Evolutionary conservation across 176 grass and related monocot genomes (phyloP), one percentile per base, ranked within the genome.

Genomic region (Juncus inflexus): DNA sequence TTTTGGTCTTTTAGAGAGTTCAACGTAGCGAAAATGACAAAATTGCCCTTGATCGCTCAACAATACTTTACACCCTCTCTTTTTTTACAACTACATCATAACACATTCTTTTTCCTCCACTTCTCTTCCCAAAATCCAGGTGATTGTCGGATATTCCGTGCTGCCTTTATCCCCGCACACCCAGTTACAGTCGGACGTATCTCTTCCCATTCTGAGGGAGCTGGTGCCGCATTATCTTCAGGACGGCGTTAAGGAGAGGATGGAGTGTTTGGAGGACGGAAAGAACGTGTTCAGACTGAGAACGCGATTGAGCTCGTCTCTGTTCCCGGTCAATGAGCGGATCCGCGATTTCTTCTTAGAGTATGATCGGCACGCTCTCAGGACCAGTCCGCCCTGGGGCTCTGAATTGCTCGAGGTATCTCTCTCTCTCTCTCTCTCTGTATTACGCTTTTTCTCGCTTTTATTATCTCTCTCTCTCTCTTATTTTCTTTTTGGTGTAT

Each of bases 401-500:
- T 99, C 94, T 69, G 94, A 99, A 73, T 88, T 99, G 77, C 94
- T 99, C 75, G 94, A 99, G 94, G 94, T 99, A 5, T 47, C 43
- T 47, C 43, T 68, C 51, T 28, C n/a, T 42, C 43, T 47, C 2
- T 47, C 2, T 47, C 67, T 67, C 8, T 67, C 16, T 37, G n/a
- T n/a, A n/a, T n/a, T n/a, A n/a, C n/a, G n/a, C n/a, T n/a, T n/a
- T n/a, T n/a, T n/a, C n/a, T n/a, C n/a, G n/a, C n/a, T n/a, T n/a
- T n/a, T n/a, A n/a, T n/a, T n/a, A n/a, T 42, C 43, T 47, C 2
- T 47, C 2, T 47, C 67, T 67, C 8, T 67, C 16, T 37, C 50
- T 12, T 55, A 3, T 41, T 55, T 40, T 55, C 0, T n/a, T 40
- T 28, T 28, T 28, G 19, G 19, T 28, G 7, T 60, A 72, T 13